These are phyloP conservation scores for Cicer cuneatum DNA, from an alignment of 306 rosid genomes.

Conservation along the genomic window DNA sequence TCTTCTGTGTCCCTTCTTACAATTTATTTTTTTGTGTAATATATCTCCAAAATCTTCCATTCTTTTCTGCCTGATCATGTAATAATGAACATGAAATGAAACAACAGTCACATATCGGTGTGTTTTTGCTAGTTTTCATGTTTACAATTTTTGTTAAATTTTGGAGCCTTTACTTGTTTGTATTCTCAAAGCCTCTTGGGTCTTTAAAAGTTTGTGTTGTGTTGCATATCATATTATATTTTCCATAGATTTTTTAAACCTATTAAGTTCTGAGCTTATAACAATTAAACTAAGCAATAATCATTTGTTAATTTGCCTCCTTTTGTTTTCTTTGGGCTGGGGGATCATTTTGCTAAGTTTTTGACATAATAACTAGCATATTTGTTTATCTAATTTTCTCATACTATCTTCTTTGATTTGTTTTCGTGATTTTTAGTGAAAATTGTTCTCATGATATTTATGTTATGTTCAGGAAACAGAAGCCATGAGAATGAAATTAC, in stretches of 20 bases:
- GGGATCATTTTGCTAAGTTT: not conserved
- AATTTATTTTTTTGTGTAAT: not conserved
- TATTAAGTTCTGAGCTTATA: not conserved
- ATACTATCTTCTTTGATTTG: constrained; percentile 19
- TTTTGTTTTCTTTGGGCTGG: not conserved
- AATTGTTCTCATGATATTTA: constrained; percentile 37
- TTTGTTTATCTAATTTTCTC: constrained; percentile 26
- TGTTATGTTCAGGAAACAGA: constrained; percentile 68
- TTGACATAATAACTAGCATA: not conserved
- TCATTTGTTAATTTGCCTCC: not conserved
- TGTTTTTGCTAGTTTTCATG: not conserved
- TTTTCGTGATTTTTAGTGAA: not conserved
- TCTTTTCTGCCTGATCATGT: too few relatives aligned
- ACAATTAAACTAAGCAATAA: not conserved
- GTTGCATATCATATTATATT: not conserved
- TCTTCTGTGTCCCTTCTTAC: not conserved
- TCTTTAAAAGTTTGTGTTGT: not conserved
- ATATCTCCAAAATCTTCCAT: not conserved
- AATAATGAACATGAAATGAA: not conserved
- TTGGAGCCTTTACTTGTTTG: not conserved
- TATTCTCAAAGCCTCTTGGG: not conserved
- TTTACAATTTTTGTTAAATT: not conserved
- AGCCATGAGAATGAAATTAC: constrained; percentile 65
- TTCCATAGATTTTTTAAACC: not conserved
- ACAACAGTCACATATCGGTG: not conserved